Base-by-base conservation (phyloP, 2,329 filamentous ascomycete species). In the Hypoxylon sp. region DNA sequence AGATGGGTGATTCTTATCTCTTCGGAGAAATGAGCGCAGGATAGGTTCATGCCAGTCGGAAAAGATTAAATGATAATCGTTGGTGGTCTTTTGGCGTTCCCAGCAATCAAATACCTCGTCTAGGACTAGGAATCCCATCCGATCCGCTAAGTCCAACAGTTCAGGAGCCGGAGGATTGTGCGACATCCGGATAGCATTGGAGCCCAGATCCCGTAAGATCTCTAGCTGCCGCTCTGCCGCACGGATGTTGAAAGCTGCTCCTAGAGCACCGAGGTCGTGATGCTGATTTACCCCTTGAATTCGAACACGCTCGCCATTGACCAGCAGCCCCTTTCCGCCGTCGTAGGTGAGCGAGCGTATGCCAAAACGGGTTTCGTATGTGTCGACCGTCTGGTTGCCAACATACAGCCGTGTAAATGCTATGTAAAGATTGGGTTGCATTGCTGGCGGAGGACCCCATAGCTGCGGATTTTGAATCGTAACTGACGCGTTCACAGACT, bases 71-170 rank as follows among this genome's bases (percentile, higher is more conserved):
- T 86, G 82, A 70, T 84, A 87, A 71, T 87, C 86, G 65, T 84
- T 82, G 1, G 67, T 64, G 0, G 79, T 82, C 74, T 87, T 87
- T 31, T 76, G 68, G 24, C 67, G 68, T 27, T 79, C 73, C 85
- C 85, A 88, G 6, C 75, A 77, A 71, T 88, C 86, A 67, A 87
- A 87, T 19, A 85, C 82, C 74, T 88, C 85, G 67, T 87, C 83
- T 32, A 87, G 71, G 6, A 87, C 82, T 11, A 87, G 51, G 59
- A 87, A 81, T 0, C 85, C 85, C 75, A 83, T 76, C 5, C 75
- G 73, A 71, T 88, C 85, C 1, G 84, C 80, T n/a, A 87, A 70
- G 15, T 86, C 82, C 0, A 87, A 79, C 0, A 86, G 73, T 65
- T 86, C 85, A 0, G 83, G 77, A 0, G 85, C 84, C 0, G 85